Evolutionary conservation across 2,329 filamentous ascomycete genomes (phyloP), one percentile per base, ranked within the genome.

Genomic region (Saccharata proteae): DNA sequence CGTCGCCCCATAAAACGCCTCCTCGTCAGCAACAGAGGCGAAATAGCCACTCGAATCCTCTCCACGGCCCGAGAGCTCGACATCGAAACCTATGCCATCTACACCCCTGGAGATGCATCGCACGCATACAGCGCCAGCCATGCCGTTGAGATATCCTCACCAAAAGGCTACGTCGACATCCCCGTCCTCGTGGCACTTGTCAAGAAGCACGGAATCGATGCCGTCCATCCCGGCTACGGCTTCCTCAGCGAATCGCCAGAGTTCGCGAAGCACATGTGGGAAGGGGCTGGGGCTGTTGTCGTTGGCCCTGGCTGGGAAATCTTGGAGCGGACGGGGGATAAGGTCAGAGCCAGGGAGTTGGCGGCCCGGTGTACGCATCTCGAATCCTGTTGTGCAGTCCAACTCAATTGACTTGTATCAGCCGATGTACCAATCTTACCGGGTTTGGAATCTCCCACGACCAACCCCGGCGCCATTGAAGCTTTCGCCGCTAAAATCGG

Each of bases 21-120:
- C 4, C 55, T 74, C 5, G 47, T 73, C 29, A 63, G 65, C 12
- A 72, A 72, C 41, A 64, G 32, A 20, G 74, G 74, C 34, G 74
- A 78, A 48, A 77, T 79, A 30, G 72, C 73, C 32, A 64, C 70
- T 3, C 63, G 74, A 9, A 72, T 77, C 28, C 55, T 77, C 19
- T 62, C 65, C 17, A 62, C 72, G 34, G 69, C 68, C n/a, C 59
- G 70, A 23, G 74, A 78, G 49, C 55, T 76, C 3, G 55, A 54
- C 9, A 56, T 74, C 6, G 62, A 71, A 32, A 74, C 69, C 1
- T 68, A 64, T 39, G 63, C 67, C 13, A 46, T 75, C 3, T 74
- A 70, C 45, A 69, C 68, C 5, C 43, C 59, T 3, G 61, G 65
- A 29, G 74, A 78, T 46, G 53, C 58, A 17, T 64, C 63, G 1